These are phyloP conservation scores for Erysimum cheiranthoides DNA, from an alignment of 345 rosid species.

Conservation along the genomic window DNA sequence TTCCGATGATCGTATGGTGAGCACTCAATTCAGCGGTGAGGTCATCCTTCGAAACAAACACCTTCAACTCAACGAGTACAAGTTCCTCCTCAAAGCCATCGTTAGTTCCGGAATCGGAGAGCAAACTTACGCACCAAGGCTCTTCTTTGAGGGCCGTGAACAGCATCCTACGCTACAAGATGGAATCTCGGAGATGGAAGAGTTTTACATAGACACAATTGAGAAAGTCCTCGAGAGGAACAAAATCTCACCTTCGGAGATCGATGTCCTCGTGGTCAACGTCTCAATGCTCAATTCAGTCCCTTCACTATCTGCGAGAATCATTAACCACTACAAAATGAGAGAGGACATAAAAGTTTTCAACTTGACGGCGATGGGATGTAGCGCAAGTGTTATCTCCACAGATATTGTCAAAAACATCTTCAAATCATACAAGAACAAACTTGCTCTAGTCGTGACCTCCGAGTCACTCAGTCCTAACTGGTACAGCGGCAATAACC, in stretches of 20 bases:
- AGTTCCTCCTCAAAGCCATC: slow-evolving; percentile 64
- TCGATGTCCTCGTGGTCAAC: slow-evolving; percentile 70
- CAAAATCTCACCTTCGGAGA: slow-evolving; percentile 55
- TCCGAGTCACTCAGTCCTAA: slow-evolving; percentile 69
- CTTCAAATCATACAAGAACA: slow-evolving; percentile 57
- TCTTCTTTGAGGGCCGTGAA: slow-evolving; percentile 58
- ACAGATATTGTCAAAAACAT: slow-evolving; percentile 59
- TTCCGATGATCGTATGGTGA: slow-evolving; percentile 56
- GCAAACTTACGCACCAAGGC: slow-evolving; percentile 63
- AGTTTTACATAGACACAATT: slow-evolving; percentile 56
- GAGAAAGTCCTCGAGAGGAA: slow-evolving; percentile 57
- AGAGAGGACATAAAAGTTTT: slow-evolving; percentile 63
- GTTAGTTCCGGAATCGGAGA: slow-evolving; percentile 79
- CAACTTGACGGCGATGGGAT: slow-evolving; percentile 80
- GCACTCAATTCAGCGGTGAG: slow-evolving; percentile 51
- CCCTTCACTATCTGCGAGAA: slow-evolving; percentile 69
- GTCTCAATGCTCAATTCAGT: slow-evolving; percentile 58
- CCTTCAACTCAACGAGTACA: slow-evolving; percentile 60
- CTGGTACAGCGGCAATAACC: slow-evolving; percentile 74
- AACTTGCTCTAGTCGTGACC: slow-evolving; percentile 66
- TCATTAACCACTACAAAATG: slow-evolving; percentile 72
- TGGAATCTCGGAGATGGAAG: slow-evolving; percentile 58
- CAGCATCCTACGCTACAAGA: slow-evolving; percentile 52
- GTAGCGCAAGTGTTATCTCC: slow-evolving; percentile 66
- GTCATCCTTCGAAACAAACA: slow-evolving; percentile 57